phyloP scores from a whole-genome alignment of 75 land plant genomes.

The Selaginella tamariscina region DNA sequence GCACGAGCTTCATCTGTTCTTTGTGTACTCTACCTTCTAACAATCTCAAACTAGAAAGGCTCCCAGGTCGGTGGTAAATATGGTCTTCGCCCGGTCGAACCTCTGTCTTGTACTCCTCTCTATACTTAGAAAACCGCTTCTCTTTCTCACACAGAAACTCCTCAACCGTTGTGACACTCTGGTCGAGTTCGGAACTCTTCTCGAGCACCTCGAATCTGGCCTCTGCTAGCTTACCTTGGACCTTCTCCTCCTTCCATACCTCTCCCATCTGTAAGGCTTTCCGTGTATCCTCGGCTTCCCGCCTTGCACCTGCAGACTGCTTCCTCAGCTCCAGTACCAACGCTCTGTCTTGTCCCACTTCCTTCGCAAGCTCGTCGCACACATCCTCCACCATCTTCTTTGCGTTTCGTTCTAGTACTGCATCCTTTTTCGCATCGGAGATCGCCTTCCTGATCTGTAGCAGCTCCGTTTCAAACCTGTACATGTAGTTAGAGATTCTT shows the following conservation, averaged over 20 bases:
- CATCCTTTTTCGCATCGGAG: constrained; percentile 49
- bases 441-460: constrained; percentile 18
- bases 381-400: constrained; percentile 78
- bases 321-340: constrained; percentile 14
- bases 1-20: no score
- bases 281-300: constrained; percentile 76
- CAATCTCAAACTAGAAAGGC: no score
- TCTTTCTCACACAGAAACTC: not conserved
- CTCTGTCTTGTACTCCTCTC: no score
- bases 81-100: no score
- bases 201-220: not conserved
- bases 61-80: no score
- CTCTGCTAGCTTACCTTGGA: not conserved
- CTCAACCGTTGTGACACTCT: not conserved
- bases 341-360: not conserved
- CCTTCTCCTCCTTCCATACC: constrained; percentile 1
- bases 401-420: constrained; percentile 67
- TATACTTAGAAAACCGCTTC: no score
- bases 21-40: no score
- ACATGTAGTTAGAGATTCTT: not conserved
- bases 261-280: not conserved
- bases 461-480: not conserved
- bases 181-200: not conserved
- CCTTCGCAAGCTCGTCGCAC: constrained; percentile 91
- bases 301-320: constrained; percentile 53